phyloP scores from a whole-genome alignment of 371 early-diverging fungal species.

The Sporodiniella umbellata region DNA sequence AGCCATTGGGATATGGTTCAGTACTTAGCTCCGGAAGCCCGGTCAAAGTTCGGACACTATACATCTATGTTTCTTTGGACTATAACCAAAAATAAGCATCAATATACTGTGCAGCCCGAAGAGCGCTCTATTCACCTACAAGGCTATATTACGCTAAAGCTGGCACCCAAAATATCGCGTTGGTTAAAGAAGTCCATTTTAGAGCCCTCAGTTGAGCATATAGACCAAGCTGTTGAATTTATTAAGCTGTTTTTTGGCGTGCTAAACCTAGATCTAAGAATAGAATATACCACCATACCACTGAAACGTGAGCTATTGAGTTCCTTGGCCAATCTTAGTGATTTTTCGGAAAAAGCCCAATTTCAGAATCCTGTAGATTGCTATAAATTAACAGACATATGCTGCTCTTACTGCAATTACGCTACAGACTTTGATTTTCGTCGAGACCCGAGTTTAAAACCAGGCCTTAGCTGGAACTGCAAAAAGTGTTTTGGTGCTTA shows the following conservation, averaged over 20 bases:
- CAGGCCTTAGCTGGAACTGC: constrained; percentile 54
- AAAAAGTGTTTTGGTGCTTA: constrained; percentile 73
- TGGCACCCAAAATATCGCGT: constrained; percentile 50
- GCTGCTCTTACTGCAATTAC: constrained; percentile 84
- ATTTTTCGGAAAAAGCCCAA: constrained; percentile 73
- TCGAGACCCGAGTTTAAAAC: constrained; percentile 70
- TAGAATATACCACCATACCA: constrained; percentile 62
- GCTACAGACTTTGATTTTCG: constrained; percentile 88
- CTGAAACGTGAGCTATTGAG: constrained; percentile 76
- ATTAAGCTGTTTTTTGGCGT: constrained; percentile 72
- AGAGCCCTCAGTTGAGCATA: not conserved
- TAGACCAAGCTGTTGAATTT: constrained; percentile 75
- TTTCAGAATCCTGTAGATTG: constrained; percentile 80
- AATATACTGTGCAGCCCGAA: too few species aligned
- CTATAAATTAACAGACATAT: constrained; percentile 75
- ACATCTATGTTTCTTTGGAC: constrained; percentile 12
- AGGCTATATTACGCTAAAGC: too few species aligned
- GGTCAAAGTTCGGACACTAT: constrained; percentile 55
- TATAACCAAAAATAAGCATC: too few species aligned
- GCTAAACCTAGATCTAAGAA: constrained; percentile 61
- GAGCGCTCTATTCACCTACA: too few species aligned
- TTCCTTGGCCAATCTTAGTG: constrained; percentile 66
- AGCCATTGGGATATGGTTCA: constrained; percentile 86
- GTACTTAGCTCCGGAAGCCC: constrained; percentile 75
- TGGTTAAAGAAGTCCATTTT: constrained; percentile 18